Evolutionary conservation across 176 grass and related monocot genomes (phyloP).

Genomic region (Triticum monococcum): DNA sequence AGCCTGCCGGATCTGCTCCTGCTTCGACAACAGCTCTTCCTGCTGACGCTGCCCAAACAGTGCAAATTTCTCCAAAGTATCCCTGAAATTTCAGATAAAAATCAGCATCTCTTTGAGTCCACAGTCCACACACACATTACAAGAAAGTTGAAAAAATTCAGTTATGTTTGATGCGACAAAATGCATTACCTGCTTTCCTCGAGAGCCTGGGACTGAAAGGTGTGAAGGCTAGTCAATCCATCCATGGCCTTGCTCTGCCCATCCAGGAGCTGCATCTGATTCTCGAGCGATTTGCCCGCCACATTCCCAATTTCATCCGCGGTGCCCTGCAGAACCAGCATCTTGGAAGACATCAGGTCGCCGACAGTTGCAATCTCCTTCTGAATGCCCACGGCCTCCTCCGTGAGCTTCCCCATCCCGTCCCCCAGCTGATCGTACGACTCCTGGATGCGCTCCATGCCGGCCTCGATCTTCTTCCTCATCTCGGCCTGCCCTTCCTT

Average conservation of each 20-base stretch:
- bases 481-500: conserved; percentile 60
- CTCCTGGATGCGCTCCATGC: conserved; percentile 48
- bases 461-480: conserved; percentile 57
- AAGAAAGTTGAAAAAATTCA: neutral
- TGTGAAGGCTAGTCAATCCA: conserved; percentile 52
- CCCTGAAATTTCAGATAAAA: conserved; percentile 26
- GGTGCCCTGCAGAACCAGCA: conserved; percentile 58
- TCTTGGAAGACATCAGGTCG: conserved; percentile 59
- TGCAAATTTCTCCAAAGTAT: conserved; percentile 57
- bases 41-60: conserved; percentile 73
- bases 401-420: conserved; percentile 59
- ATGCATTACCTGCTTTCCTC: conserved; percentile 76
- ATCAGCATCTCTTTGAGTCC: neutral
- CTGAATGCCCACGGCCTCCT: conserved; percentile 54
- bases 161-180: neutral
- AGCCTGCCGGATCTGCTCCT: conserved; percentile 70
- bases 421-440: conserved; percentile 51
- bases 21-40: conserved; percentile 63
- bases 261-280: conserved; percentile 66
- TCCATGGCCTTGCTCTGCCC: conserved; percentile 57
- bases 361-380: conserved; percentile 57
- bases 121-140: neutral
- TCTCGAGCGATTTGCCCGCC: conserved; percentile 59
- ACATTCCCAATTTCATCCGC: conserved; percentile 55
- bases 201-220: conserved; percentile 60